Conservation (phyloP, 306 rosid species). For the Spatholobus suberectus region DNA sequence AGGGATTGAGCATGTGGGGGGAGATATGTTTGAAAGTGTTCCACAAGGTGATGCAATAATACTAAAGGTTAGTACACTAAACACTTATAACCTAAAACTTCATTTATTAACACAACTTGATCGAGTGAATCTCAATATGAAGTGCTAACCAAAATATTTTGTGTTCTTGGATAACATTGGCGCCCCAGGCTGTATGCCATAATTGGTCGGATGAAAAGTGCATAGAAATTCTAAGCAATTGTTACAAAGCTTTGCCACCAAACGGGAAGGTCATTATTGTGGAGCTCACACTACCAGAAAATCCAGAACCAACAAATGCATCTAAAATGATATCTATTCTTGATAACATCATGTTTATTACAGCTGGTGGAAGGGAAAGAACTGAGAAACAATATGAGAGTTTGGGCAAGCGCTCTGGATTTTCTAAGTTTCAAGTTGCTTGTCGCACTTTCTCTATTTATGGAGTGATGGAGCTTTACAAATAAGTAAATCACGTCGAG, state of each 20-base stretch:
- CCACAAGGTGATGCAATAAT: conserved; percentile 36
- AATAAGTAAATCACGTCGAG: not conserved
- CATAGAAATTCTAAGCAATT: conserved; percentile 15
- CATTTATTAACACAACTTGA: too few relatives aligned
- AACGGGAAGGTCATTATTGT: conserved; percentile 42
- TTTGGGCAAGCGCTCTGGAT: not conserved
- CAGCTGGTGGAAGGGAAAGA: conserved; percentile 45
- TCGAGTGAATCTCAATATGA: too few relatives aligned
- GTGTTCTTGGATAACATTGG: not conserved
- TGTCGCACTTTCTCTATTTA: conserved; percentile 6
- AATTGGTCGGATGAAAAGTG: conserved; percentile 40
- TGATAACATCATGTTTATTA: conserved; percentile 32
- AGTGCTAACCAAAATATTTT: too few relatives aligned
- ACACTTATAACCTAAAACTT: too few relatives aligned
- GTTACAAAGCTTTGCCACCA: conserved; percentile 37
- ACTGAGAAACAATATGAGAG: not conserved
- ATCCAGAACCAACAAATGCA: conserved; percentile 3
- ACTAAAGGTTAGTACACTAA: conserved; percentile 5
- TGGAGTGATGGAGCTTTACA: conserved; percentile 36
- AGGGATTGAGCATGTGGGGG: conserved; percentile 40
- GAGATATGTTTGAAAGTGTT: conserved; percentile 27
- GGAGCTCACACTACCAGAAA: conserved; percentile 27
- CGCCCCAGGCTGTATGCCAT: not conserved
- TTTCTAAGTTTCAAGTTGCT: not conserved
- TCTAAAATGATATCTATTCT: not conserved